Conservation (phyloP, 169 alveolate species). For the Eimeria sp. region DNA sequence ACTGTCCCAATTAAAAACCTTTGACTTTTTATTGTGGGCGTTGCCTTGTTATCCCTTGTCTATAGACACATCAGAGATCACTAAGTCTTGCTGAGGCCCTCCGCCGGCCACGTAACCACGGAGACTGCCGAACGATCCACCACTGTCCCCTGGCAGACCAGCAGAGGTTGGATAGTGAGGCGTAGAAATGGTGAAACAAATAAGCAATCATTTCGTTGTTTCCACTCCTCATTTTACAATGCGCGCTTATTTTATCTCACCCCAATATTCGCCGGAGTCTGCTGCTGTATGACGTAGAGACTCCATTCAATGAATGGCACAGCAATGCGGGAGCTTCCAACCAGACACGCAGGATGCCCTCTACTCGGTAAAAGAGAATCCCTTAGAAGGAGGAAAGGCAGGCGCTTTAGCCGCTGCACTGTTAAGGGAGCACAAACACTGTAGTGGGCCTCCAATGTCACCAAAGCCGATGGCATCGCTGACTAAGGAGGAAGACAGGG, state of each 20-base stretch:
- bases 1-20: neutral
- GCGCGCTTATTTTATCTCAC: neutral
- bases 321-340: neutral
- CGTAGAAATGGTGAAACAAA: neutral
- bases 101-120: neutral
- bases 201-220: neutral
- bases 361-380: neutral
- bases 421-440: neutral
- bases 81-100: neutral
- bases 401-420: neutral
- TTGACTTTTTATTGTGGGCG: neutral
- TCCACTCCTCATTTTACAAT: neutral
- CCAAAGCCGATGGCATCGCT: neutral
- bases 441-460: neutral
- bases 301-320: slow-evolving; percentile 15
- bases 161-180: neutral
- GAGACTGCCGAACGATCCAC: neutral
- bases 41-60: neutral
- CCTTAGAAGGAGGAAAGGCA: neutral
- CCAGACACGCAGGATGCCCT: neutral
- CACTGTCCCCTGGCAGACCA: neutral
- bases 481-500: neutral
- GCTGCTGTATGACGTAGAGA: neutral
- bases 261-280: neutral
- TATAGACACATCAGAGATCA: neutral